Evolutionary conservation across 2,329 filamentous ascomycete species (phyloP), one percentile per base, ranked within the genome.

Genomic region (Nannizziopsis arthrosporioides): DNA sequence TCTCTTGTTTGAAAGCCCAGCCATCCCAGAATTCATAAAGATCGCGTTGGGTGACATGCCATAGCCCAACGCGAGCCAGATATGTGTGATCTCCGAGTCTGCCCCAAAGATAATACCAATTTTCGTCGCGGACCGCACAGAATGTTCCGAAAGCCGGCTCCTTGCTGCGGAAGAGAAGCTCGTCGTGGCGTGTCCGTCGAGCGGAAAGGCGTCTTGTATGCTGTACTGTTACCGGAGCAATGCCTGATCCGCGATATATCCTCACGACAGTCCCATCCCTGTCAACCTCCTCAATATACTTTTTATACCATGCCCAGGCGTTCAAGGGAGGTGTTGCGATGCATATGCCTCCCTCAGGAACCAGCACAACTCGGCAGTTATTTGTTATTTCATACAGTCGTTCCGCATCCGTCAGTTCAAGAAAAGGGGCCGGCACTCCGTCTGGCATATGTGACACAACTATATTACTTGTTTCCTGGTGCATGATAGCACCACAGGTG

Each of bases 91-190:
- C 47, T 27, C 34, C 44, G 17, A 43, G 44, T 12, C 36, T 44
- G 4, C 52, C 52, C 52, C 52, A 54, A 10, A 50, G 44, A 46
- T 54, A 54, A 31, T 45, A 54, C 34, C 15, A 48, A n/a, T 45
- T 36, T 14, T 17, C 35, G 17, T 51, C 38, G 6, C 44, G 37
- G 6, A 50, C 44, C 14, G 50, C 40, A 43, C 52, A 52, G 45
- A 54, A 54, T 7, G 52, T 48, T 15, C 52, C 52, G 47, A 52
- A 54, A 17, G 50, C 44, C 12, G 52, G 52, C 11, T 54, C 50
- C 6, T 50, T 14, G 6, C 22, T 15, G 1, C 42, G 15, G 40
- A 54, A 52, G 18, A 54, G 30, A 5, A 52, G 9, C 3, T 11
- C 14, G 14, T 37, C 43, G n/a, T 48, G 39, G 9, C 36, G 19